Evolutionary conservation across 495 filamentous ascomycete genomes (phyloP).

Genomic region (Tirmania nivea): DNA sequence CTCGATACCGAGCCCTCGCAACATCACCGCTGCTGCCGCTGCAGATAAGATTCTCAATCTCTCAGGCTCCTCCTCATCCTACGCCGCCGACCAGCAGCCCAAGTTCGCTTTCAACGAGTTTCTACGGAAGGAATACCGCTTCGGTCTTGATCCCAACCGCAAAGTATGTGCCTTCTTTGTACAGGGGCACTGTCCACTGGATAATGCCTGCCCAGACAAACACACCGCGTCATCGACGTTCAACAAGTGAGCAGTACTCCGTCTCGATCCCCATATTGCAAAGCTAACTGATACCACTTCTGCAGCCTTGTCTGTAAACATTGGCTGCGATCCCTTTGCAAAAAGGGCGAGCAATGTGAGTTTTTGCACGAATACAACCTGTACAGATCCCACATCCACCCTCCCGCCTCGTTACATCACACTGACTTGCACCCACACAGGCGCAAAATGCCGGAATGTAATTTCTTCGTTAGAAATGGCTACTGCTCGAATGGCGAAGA

Average conservation of each 20-base stretch:
- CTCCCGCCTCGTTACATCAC: background rate
- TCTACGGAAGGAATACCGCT: slow-evolving; percentile 19
- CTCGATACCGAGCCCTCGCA: no score
- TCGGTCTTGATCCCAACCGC: slow-evolving; percentile 18
- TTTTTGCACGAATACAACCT: slow-evolving; percentile 98
- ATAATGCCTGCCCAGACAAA: slow-evolving; percentile 18
- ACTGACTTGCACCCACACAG: slow-evolving; percentile 3
- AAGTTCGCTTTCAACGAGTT: slow-evolving; percentile 19
- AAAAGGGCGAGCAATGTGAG: slow-evolving; percentile 87
- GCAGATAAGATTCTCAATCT: no score
- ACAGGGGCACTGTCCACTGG: slow-evolving; percentile 19
- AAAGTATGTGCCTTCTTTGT: slow-evolving; percentile 18
- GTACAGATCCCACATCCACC: slow-evolving; percentile 7
- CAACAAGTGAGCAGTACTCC: slow-evolving; percentile 11
- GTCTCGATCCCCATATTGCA: background rate
- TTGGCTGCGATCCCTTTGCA: slow-evolving; percentile 92
- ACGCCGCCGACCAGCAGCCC: slow-evolving; percentile 9
- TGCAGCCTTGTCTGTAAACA: slow-evolving; percentile 75
- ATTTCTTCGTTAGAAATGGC: slow-evolving; percentile 66
- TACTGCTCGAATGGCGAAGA: slow-evolving; percentile 94
- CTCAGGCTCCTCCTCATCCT: slow-evolving; percentile 1
- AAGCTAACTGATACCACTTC: slow-evolving; percentile 1
- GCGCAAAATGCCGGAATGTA: slow-evolving; percentile 92
- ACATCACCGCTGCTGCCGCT: no score
- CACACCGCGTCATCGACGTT: slow-evolving; percentile 12